phyloP scores from a whole-genome alignment of 805 yeast genomes.

The Candida schatavii region DNA sequence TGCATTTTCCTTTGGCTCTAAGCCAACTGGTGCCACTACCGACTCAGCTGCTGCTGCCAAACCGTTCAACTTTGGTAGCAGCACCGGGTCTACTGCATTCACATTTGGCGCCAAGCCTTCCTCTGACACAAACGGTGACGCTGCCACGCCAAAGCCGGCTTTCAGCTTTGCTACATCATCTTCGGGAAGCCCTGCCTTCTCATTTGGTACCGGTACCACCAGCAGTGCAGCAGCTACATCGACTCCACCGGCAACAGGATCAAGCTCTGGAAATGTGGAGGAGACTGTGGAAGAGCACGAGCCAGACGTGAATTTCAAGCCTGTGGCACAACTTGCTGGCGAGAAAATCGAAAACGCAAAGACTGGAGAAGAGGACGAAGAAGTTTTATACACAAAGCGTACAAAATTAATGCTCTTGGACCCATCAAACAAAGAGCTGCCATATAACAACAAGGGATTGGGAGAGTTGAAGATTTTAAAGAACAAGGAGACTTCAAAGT shows the following conservation, averaged over 20 bases:
- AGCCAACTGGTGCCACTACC: slow-evolving; percentile 13
- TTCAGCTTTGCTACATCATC: slow-evolving; percentile 21
- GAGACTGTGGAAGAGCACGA: slow-evolving; percentile 7
- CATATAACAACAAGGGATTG: slow-evolving; percentile 66
- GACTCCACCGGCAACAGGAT: slow-evolving; percentile 4
- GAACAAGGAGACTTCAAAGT: slow-evolving; percentile 55
- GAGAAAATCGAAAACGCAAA: slow-evolving; percentile 46
- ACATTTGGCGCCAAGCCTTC: slow-evolving; percentile 5
- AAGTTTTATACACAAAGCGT: slow-evolving; percentile 56
- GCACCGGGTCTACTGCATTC: slow-evolving; percentile 10
- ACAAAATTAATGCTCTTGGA: slow-evolving; percentile 68
- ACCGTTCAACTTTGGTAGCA: too few species aligned
- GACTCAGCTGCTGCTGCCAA: slow-evolving; percentile 9
- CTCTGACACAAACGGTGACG: slow-evolving; percentile 5
- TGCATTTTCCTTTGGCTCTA: slow-evolving; percentile 16
- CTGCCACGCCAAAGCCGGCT: slow-evolving; percentile 11
- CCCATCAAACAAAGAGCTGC: slow-evolving; percentile 43
- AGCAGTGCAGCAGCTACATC: background rate
- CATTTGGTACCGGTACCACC: slow-evolving; percentile 9
- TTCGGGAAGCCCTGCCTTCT: slow-evolving; percentile 10
- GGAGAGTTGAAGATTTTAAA: slow-evolving; percentile 79
- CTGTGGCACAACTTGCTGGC: slow-evolving; percentile 30
- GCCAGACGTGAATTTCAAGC: slow-evolving; percentile 36
- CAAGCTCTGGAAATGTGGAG: background rate
- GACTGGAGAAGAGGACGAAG: slow-evolving; percentile 89